Evolutionary conservation across 2,329 filamentous ascomycete species (phyloP).

Genomic region (Penicillium thymicola): DNA sequence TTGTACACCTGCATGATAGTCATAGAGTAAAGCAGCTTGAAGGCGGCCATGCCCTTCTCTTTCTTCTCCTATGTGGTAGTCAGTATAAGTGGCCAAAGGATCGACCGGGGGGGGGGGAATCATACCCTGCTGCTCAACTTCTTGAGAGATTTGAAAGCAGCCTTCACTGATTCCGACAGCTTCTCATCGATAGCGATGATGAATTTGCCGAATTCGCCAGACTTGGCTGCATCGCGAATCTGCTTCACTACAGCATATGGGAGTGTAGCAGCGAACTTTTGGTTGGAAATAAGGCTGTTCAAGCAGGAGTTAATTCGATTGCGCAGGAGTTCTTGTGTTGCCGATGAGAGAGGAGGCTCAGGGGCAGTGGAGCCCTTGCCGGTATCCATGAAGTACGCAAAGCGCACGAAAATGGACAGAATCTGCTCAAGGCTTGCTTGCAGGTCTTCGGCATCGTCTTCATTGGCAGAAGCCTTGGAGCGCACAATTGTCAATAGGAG

Average conservation of each 20-base stretch:
- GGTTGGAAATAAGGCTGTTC: constrained; percentile 48
- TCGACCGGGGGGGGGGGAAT: background rate
- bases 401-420: constrained; percentile 47
- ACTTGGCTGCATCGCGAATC: constrained; percentile 39
- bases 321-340: constrained; percentile 52
- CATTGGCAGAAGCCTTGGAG: constrained; percentile 33
- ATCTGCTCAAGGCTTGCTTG: constrained; percentile 45
- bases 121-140: constrained; percentile 38
- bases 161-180: constrained; percentile 42
- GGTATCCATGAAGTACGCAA: constrained; percentile 49
- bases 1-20: constrained; percentile 87
- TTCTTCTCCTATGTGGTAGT: constrained; percentile 50
- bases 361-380: constrained; percentile 33
- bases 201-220: constrained; percentile 38
- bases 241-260: constrained; percentile 41
- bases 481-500: constrained; percentile 52
- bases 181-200: constrained; percentile 50
- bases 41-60: constrained; percentile 54
- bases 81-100: constrained; percentile 3
- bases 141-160: constrained; percentile 42
- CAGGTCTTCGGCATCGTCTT: constrained; percentile 32
- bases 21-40: constrained; percentile 78
- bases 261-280: constrained; percentile 36
- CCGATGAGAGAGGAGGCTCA: constrained; percentile 46
- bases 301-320: constrained; percentile 55